These are phyloP conservation scores for Penicillium sumatraense DNA, from an alignment of 2,329 filamentous ascomycete species.

Conservation along the genomic window DNA sequence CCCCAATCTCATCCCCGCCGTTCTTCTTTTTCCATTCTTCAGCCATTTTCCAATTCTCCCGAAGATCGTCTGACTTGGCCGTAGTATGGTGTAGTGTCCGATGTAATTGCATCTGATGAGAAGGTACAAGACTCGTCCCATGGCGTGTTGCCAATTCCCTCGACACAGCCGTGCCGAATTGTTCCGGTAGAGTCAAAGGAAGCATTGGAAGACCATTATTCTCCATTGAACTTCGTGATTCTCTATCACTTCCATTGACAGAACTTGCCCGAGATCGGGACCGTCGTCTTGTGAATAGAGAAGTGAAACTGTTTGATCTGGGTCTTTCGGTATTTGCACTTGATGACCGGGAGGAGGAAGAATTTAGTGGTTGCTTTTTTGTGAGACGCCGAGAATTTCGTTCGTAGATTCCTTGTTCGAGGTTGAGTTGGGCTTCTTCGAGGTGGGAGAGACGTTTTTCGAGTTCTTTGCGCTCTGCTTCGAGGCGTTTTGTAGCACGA, in stretches of 20 bases:
- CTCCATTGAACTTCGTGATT: not conserved
- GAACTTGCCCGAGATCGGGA: constrained; percentile 36
- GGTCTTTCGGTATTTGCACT: constrained; percentile 34
- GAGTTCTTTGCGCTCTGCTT: constrained; percentile 38
- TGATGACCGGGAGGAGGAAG: constrained; percentile 34
- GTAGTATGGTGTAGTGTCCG: constrained; percentile 19
- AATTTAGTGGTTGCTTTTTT: constrained; percentile 40
- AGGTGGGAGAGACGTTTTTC: constrained; percentile 30
- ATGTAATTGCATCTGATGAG: constrained; percentile 15
- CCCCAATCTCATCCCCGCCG: not conserved
- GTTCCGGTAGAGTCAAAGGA: constrained; percentile 32
- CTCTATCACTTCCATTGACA: constrained; percentile 21
- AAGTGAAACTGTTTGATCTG: constrained; percentile 30
- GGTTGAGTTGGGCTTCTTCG: constrained; percentile 25
- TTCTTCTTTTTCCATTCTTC: constrained; percentile 23
- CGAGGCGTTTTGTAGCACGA: constrained; percentile 36
- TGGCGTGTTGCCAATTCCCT: constrained; percentile 32
- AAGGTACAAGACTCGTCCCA: constrained; percentile 23
- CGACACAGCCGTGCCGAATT: constrained; percentile 36
- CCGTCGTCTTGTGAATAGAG: constrained; percentile 33
- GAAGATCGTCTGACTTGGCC: constrained; percentile 23
- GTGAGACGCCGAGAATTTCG: constrained; percentile 36
- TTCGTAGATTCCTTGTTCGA: constrained; percentile 20
- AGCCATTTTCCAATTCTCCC: constrained; percentile 25
- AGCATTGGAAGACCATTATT: constrained; percentile 25